Evolutionary conservation across 2,329 filamentous ascomycete genomes (phyloP), one percentile per base, ranked within the genome.

Genomic region (Mariannaea elegans): DNA sequence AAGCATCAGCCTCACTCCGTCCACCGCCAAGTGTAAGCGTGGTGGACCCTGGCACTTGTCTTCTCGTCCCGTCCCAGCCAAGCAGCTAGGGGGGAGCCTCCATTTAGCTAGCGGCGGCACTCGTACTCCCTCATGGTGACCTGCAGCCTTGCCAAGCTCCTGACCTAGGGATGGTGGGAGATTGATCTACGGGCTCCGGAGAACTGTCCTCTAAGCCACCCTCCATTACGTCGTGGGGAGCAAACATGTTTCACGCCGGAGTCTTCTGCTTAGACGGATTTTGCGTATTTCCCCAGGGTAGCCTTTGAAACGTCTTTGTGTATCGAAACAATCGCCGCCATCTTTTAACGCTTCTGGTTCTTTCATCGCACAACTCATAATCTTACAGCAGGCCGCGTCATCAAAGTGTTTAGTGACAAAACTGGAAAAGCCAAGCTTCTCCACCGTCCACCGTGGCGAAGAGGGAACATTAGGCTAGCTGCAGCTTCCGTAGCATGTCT

Each of bases 101-200:
- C 24, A 27, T 27, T 27, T 34, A 23, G n/a, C 14, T 32, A 48
- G 50, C 36, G 46, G 32, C 45, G 24, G 45, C 34, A 42, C 56
- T 31, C 23, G 9, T 24, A 23, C 18, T 23, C 18, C 38, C 19
- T 36, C 45, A 56, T 45, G 38, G 56, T 36, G 62, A 68, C 67
- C 64, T 69, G 59, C 61, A 67, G 66, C 67, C 67, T 68, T 61
- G 14, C 56, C n/a, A 36, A 53, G 36, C n/a, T 19, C 39, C 27
- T 13, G n/a, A 19, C 21, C 41, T 45, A 27, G 42, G n/a, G 42
- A n/a, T 29, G 27, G 10, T 5, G 36, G 1, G 29, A 51, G 58
- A 50, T 47, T 44, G 21, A 50, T 19, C 34, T 32, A 21, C 7
- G 19, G 36, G 21, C 21, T 21, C 16, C 21, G 29, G 24, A 16